Percentiles rank a stretch among this genome's conserved stretches.
phyloP scores from a whole-genome alignment of 1,284 basidiomycete genomes.

The Ceratorhiza oryzae-sativae region DNA sequence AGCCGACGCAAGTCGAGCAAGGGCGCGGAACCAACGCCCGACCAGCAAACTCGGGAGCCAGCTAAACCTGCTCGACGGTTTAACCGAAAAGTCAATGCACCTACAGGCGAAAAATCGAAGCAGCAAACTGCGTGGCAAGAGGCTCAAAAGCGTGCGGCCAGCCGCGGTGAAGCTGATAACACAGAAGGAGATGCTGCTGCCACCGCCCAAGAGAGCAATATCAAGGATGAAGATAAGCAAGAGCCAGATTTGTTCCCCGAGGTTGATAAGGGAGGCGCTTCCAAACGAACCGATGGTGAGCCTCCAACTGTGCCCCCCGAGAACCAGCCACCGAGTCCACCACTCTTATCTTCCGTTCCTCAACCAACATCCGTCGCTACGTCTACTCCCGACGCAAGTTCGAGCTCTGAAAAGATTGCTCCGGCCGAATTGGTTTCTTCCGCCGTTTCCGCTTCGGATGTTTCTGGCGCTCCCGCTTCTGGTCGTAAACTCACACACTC shows the following conservation, averaged over 20 bases:
- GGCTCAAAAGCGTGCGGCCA: conserved; percentile 1
- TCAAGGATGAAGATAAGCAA: neutral
- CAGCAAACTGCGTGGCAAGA: conserved; percentile 26
- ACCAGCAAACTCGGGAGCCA: neutral
- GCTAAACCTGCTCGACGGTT: neutral
- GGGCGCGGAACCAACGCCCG: neutral
- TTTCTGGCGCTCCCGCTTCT: neutral
- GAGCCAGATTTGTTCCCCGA: neutral
- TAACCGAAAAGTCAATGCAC: neutral
- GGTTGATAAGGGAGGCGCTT: no score
- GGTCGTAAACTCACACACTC: conserved; percentile 27
- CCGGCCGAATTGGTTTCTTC: neutral
- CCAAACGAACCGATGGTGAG: neutral
- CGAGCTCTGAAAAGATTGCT: neutral
- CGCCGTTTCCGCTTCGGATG: neutral
- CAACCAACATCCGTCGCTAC: neutral
- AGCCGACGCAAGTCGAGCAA: neutral
- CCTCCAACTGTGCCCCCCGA: neutral
- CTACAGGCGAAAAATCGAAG: conserved; percentile 18
- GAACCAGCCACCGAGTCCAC: neutral
- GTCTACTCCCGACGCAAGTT: neutral
- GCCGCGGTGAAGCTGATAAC: neutral
- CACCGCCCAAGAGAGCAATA: neutral
- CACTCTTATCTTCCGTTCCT: neutral
- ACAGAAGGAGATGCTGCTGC: no score